Evolutionary conservation across 768 basidiomycete genomes (phyloP), one percentile per base, ranked within the genome.

Genomic region (Bullera alba): DNA sequence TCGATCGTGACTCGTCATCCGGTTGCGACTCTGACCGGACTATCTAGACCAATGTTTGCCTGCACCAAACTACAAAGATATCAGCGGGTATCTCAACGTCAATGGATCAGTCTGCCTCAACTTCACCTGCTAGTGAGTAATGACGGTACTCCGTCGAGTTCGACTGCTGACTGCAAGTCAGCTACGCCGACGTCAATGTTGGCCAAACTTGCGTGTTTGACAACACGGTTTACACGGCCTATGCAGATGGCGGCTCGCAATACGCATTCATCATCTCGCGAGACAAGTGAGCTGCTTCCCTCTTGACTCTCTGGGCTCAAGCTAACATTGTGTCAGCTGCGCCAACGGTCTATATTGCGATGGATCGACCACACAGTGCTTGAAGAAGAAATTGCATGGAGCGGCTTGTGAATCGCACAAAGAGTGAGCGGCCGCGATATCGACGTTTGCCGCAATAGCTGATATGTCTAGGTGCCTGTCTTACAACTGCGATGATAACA

Each of bases 91-190:
- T 34, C 85, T 50, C 61, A 87, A 91, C 70, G 75, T 82, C 54
- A 87, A 92, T 63, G 88, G 88, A 25, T 81, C 86, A 2, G 77
- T 90, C 17, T 92, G 90, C 68, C 77, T 93, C 44, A 85, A 87
- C 63, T 83, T 82, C 63, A 70, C 78, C 3, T 91, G 89, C 85
- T 81, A 83, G 87, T 89, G 67, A 30, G 54, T 56, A 6, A 41
- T 45, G 42, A 35, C 26, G 43, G 8, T 34, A 10, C 25, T 5
- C 28, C 51, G n/a, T 21, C 30, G 29, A 14, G 42, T 19, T 34
- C 27, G 28, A n/a, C 49, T 36, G 35, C n/a, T 48, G 36, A 38
- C 32, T 28, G 21, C 41, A 21, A 14, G 16, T 37, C 28, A 87
- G 86, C 78, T 89, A 80, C 79, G 83, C 89, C 7, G 87, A 91